Evolutionary conservation across 176 grass and related monocot genomes (phyloP).

Genomic region (Hsuehochloa calcarea): DNA sequence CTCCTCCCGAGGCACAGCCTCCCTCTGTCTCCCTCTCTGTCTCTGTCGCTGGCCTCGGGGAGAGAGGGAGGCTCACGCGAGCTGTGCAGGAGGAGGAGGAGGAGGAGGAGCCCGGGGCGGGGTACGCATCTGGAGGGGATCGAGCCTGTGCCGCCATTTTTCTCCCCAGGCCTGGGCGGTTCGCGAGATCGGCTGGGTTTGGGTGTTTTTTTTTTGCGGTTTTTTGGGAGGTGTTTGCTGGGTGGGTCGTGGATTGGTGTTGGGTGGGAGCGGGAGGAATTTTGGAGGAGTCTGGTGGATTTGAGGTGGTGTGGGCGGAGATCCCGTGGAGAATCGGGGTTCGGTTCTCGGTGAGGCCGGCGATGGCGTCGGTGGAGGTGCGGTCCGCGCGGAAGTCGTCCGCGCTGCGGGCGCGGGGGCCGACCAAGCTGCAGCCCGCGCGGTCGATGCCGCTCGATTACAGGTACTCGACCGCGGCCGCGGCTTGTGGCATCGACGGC

Average conservation of each 20-base stretch:
- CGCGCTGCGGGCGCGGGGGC: slow-evolving; percentile 47
- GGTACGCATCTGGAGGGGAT: neutral
- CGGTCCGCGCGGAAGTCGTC: slow-evolving; percentile 56
- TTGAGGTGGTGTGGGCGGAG: slow-evolving; percentile 31
- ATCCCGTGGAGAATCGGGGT: slow-evolving; percentile 26
- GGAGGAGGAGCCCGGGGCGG: neutral
- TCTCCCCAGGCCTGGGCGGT: neutral
- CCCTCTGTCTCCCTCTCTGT: slow-evolving; percentile 6
- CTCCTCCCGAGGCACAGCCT: neutral
- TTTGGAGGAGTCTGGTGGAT: neutral
- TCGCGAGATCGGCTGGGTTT: slow-evolving; percentile 29
- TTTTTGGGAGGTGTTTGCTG: slow-evolving; percentile 1
- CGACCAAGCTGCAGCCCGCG: slow-evolving; percentile 55
- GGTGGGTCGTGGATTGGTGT: slow-evolving; percentile 20
- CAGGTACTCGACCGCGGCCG: slow-evolving; percentile 28
- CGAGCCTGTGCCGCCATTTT: slow-evolving; percentile 24
- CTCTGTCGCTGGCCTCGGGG: slow-evolving; percentile 37
- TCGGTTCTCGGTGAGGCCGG: slow-evolving; percentile 15
- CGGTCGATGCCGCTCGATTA: slow-evolving; percentile 68
- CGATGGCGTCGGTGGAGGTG: slow-evolving; percentile 83
- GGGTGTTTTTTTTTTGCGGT: neutral
- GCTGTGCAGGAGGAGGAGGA: slow-evolving; percentile 21
- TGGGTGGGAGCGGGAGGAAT: neutral
- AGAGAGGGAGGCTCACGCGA: neutral
- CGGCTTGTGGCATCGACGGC: neutral